phyloP scores from a whole-genome alignment of 768 basidiomycete species.

The Chlorophyllum brunneum region DNA sequence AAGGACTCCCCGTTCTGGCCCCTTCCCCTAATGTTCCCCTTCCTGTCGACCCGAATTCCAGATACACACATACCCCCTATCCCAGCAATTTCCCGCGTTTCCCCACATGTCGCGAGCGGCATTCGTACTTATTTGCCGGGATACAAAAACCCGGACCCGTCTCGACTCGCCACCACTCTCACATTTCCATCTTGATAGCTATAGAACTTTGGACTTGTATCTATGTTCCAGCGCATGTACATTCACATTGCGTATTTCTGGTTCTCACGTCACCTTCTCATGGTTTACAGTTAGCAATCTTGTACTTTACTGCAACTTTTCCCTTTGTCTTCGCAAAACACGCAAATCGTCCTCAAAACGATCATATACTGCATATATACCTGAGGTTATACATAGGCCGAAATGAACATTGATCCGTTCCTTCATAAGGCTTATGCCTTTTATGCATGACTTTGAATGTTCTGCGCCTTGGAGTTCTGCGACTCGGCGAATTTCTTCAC shows the following conservation, averaged over 20 bases:
- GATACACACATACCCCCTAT: too few relatives aligned
- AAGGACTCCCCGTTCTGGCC: not conserved
- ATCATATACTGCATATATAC: too few relatives aligned
- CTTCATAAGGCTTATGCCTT: too few relatives aligned
- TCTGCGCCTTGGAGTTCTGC: too few relatives aligned
- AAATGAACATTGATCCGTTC: too few relatives aligned
- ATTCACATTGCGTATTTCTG: not conserved
- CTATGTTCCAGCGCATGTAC: constrained; percentile 8
- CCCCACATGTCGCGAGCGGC: constrained; percentile 1
- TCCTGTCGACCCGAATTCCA: not conserved
- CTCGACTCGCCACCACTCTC: not conserved
- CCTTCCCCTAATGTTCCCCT: not conserved
- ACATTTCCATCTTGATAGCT: constrained; percentile 1
- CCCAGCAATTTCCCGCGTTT: constrained; percentile 3
- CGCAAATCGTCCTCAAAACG: not conserved
- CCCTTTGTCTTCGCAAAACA: not conserved
- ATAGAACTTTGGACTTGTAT: constrained; percentile 10
- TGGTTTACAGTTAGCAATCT: constrained; percentile 4
- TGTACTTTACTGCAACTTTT: constrained; percentile 11
- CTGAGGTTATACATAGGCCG: too few relatives aligned
- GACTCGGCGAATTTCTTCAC: too few relatives aligned
- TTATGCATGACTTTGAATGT: too few relatives aligned
- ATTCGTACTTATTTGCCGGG: not conserved
- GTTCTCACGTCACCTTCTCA: not conserved
- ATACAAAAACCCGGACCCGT: not conserved